Evolutionary conservation across 2,329 filamentous ascomycete genomes (phyloP), one percentile per base, ranked within the genome.

Genomic region (Byssoonygena ceratinophila): DNA sequence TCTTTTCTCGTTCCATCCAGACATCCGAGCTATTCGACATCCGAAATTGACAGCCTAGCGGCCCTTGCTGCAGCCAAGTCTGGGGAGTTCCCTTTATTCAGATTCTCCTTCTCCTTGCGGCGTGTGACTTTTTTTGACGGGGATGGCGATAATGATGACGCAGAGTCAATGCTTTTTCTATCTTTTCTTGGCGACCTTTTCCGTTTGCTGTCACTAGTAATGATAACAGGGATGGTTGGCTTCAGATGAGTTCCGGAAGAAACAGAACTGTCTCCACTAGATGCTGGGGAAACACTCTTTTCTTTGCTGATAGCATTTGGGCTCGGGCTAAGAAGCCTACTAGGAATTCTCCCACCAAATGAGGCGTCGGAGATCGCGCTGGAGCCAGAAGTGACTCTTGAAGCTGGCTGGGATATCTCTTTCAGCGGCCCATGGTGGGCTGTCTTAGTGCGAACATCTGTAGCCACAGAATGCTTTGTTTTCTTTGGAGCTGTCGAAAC

Each of bases 281-380:
- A 46, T 20, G 46, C 51, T 9, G 54, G 51, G 5, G 51, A 50
- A 14, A 39, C 32, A 25, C 34, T 31, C 51, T 69, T 66, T 51
- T 69, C 69, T 40, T 61, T 63, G 47, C 66, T 59, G 46, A 61
- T 66, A 40, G 69, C 53, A 22, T 63, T 60, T 2, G 58, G 59
- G 45, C 60, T 67, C 0, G 66, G 67, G 34, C 63, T 69, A n/a
- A 60, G 56, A 23, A 63, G 57, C n/a, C 63, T 37, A 27, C 60
- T 65, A 36, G 60, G 56, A 27, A 58, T 53, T 37, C 55, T 45
- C 6, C 53, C 54, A 32, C 52, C 53, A 31, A 59, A 50, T n/a
- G 56, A 41, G 27, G 56, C 54, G 29, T 52, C 60, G 29, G 64
- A 67, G 49, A 57, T 60, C 5, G 50, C 53, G 47, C 65, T 67